Percentiles rank a stretch among this genome's conserved stretches.
These are phyloP conservation scores for Amniculicola lignicola DNA, from an alignment of 495 filamentous ascomycete species.

Conservation along the genomic window DNA sequence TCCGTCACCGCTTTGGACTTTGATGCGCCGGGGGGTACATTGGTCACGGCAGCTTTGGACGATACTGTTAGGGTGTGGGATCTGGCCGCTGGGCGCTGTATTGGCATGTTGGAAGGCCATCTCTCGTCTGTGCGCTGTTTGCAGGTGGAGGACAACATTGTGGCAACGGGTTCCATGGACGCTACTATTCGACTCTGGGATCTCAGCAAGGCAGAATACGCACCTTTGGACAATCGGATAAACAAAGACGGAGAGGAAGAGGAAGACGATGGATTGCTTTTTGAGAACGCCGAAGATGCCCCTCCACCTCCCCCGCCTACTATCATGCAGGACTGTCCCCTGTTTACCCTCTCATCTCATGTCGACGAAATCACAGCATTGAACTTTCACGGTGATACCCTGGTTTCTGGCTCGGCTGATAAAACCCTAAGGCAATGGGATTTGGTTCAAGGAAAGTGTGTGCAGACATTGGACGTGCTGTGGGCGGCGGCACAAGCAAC, in stretches of 20 bases:
- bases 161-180: constrained; percentile 93
- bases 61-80: constrained; percentile 99
- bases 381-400: constrained; percentile 79
- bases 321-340: constrained; percentile 79
- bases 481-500: constrained; percentile 94
- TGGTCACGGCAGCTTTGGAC: constrained; percentile 92
- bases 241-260: constrained; percentile 63
- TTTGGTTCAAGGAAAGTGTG: constrained; percentile 88
- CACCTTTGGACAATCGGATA: constrained; percentile 59
- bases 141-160: constrained; percentile 93
- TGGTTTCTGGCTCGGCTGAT: constrained; percentile 93
- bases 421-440: constrained; percentile 99
- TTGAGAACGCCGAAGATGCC: constrained; percentile 57
- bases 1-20: constrained; percentile 89
- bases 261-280: constrained; percentile 54
- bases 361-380: constrained; percentile 93
- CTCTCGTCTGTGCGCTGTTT: constrained; percentile 89
- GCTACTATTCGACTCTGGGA: constrained; percentile 96
- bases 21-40: constrained; percentile 90
- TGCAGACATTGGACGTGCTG: constrained; percentile 97
- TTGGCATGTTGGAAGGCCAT: constrained; percentile 87
- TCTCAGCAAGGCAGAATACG: constrained; percentile 65
- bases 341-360: constrained; percentile 85
- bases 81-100: constrained; percentile 84
- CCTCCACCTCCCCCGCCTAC: constrained; percentile 61